Evolutionary conservation across 2,329 filamentous ascomycete species (phyloP).

Genomic region (Trichoderma afroharzianum): DNA sequence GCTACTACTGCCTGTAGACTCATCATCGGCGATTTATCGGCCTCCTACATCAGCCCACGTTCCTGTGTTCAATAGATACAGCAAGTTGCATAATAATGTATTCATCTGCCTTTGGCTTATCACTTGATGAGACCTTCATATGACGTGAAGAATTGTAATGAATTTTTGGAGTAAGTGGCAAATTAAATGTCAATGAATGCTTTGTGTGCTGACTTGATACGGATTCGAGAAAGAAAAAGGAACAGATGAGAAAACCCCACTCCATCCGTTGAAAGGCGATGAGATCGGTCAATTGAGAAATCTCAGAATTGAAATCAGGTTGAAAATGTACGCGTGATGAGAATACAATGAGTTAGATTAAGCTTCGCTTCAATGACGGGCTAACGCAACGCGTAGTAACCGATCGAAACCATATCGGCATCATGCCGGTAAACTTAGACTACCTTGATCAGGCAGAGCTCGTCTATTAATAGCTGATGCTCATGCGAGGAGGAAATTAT

Average conservation of each 20-base stretch:
- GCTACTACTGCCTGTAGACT: not conserved
- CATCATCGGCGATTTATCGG: not conserved
- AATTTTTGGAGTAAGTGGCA: not conserved
- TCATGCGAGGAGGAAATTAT: not conserved
- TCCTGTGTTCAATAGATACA: not conserved
- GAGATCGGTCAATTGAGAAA: not conserved
- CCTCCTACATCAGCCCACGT: not conserved
- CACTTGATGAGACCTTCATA: not conserved
- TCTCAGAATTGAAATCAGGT: not conserved
- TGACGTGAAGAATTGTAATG: not conserved
- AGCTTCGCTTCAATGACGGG: not conserved
- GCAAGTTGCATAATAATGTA: not conserved
- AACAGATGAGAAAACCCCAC: no score
- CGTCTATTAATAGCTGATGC: not conserved
- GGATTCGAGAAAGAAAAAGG: no score
- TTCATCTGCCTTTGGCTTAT: not conserved
- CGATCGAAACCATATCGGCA: not conserved
- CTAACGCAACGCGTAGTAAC: not conserved
- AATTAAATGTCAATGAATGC: no score
- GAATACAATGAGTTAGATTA: not conserved
- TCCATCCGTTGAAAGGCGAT: not conserved
- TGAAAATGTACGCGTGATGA: not conserved
- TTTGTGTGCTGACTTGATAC: no score
- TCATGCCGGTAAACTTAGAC: not conserved
- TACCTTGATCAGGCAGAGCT: not conserved